Percentiles rank a stretch among this genome's conserved stretches.
Conservation (phyloP, 1,284 basidiomycete species). For the Earliella scabrosa region DNA sequence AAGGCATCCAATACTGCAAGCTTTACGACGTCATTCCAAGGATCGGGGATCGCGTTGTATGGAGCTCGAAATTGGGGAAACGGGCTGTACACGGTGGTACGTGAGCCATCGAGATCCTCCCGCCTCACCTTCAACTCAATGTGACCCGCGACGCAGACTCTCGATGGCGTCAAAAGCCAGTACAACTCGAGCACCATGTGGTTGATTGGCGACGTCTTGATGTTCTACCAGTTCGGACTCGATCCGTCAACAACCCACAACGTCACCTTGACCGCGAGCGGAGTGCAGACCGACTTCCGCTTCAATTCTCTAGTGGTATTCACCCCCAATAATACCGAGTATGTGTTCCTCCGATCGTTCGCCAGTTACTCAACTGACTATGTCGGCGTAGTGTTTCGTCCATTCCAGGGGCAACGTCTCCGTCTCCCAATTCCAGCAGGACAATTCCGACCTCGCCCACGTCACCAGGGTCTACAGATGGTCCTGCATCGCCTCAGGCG, state of each 20-base stretch:
- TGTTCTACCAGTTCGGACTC: conserved; percentile 39
- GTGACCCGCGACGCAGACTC: background rate
- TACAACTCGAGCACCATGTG: conserved; percentile 40
- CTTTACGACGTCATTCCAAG: conserved; percentile 3
- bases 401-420: background rate
- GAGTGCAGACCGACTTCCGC: conserved; percentile 20
- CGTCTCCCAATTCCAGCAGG: background rate
- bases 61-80: conserved; percentile 2
- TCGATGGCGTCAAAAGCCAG: conserved; percentile 31
- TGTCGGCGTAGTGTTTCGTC: background rate
- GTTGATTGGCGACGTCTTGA: conserved; percentile 36
- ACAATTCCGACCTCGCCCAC: background rate
- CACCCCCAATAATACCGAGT: conserved; percentile 1
- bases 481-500: no score
- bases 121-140: conserved; percentile 16
- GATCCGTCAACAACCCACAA: conserved; percentile 35
- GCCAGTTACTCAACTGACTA: background rate
- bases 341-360: background rate
- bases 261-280: conserved; percentile 35
- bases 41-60: conserved; percentile 1
- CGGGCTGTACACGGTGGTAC: background rate
- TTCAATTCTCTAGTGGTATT: conserved; percentile 28
- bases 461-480: no score
- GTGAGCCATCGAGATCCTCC: conserved; percentile 7
- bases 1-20: conserved; percentile 14